These are phyloP conservation scores for Microsporum ferrugineum DNA, from an alignment of 2,329 filamentous ascomycete species.

Conservation along the genomic window DNA sequence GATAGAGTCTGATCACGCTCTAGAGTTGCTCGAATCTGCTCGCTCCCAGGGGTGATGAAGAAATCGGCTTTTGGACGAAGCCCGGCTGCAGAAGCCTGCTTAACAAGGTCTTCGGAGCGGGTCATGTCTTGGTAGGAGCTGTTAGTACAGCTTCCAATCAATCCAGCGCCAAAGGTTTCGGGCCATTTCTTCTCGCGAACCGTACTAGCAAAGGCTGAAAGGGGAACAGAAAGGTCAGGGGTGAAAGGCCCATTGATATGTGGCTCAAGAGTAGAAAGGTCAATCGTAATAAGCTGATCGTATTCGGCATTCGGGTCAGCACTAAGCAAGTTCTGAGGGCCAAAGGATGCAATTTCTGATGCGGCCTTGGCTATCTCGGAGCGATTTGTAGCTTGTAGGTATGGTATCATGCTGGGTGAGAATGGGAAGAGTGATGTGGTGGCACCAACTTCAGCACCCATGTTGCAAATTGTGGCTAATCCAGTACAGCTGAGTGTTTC, in stretches of 20 bases:
- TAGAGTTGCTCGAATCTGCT: conserved; percentile 90
- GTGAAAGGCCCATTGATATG: conserved; percentile 97
- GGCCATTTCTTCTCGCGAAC: conserved; percentile 84
- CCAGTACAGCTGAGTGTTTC: conserved; percentile 82
- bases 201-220: conserved; percentile 78
- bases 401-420: conserved; percentile 69
- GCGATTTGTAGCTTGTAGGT: conserved; percentile 74
- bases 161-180: conserved; percentile 74
- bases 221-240: conserved; percentile 82
- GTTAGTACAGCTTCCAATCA: conserved; percentile 98
- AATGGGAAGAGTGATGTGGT: conserved; percentile 94
- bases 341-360: conserved; percentile 47
- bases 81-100: conserved; percentile 80
- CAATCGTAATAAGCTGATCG: conserved; percentile 80
- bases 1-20: conserved; percentile 77
- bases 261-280: conserved; percentile 81
- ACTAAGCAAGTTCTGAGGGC: conserved; percentile 54
- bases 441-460: conserved; percentile 83
- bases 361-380: conserved; percentile 58
- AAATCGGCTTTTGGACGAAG: conserved; percentile 82
- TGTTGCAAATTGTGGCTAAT: conserved; percentile 85
- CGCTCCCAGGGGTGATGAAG: conserved; percentile 91
- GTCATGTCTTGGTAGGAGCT: conserved; percentile 99
- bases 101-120: conserved; percentile 80
- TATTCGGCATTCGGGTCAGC: conserved; percentile 77